phyloP scores from a whole-genome alignment of 805 yeast species.

The Myxozyma neglecta region DNA sequence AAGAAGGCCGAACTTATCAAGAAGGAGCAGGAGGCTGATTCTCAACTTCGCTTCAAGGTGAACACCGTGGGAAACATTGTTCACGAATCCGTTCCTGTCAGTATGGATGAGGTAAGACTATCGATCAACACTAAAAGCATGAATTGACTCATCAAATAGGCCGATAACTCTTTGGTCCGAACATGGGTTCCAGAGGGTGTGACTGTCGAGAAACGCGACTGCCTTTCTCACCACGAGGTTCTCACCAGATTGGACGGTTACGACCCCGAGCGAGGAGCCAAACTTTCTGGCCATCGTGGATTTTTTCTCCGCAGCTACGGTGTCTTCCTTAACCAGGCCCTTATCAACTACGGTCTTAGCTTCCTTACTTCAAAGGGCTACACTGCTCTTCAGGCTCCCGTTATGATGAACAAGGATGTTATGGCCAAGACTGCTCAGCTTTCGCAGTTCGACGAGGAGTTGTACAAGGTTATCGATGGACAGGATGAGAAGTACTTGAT shows the following conservation, averaged over 20 bases:
- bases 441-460: conserved; percentile 96
- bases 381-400: conserved; percentile 95
- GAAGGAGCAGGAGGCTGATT: conserved; percentile 78
- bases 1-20: conserved; percentile 67
- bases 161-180: conserved; percentile 80
- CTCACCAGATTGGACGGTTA: conserved; percentile 93
- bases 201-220: conserved; percentile 72
- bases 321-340: conserved; percentile 96
- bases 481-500: conserved; percentile 95
- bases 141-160: conserved; percentile 39
- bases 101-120: conserved; percentile 66
- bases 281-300: conserved; percentile 97
- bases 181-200: conserved; percentile 84
- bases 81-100: conserved; percentile 85
- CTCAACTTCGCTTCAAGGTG: conserved; percentile 72
- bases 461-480: conserved; percentile 95
- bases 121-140: not conserved
- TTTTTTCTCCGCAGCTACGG: conserved; percentile 93
- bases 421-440: conserved; percentile 99
- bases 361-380: conserved; percentile 79
- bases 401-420: conserved; percentile 98
- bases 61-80: conserved; percentile 91
- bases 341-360: conserved; percentile 90
- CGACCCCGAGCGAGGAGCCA: conserved; percentile 98
- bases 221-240: conserved; percentile 92